Evolutionary conservation across 2,329 filamentous ascomycete species (phyloP).

Genomic region (Sporothrix globosa): DNA sequence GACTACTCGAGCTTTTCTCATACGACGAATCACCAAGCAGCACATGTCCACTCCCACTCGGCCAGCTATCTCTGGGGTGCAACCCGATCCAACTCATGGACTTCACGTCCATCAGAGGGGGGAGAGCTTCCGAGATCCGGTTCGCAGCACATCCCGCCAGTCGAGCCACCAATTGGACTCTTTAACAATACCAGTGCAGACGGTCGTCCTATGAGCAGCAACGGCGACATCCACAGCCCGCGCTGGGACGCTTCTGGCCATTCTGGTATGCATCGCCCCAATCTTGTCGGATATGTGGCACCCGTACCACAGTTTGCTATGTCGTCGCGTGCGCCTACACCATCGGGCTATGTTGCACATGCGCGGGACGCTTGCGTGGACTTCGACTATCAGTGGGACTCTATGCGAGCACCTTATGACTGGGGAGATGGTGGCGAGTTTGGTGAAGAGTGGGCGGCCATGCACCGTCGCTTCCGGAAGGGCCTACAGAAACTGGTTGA

Average conservation of each 20-base stretch:
- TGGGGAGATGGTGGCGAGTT: constrained; percentile 89
- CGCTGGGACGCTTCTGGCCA: not conserved
- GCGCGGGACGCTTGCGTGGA: constrained; percentile 82
- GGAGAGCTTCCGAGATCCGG: constrained; percentile 20
- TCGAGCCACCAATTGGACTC: constrained; percentile 25
- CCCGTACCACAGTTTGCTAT: constrained; percentile 84
- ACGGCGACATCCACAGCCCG: constrained; percentile 30
- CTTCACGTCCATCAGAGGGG: not conserved
- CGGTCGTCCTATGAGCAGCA: constrained; percentile 39
- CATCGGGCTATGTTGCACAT: constrained; percentile 84
- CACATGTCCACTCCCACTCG: constrained; percentile 37
- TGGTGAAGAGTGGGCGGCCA: constrained; percentile 92
- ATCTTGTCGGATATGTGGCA: constrained; percentile 63
- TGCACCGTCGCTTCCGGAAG: constrained; percentile 86
- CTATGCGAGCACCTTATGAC: constrained; percentile 72
- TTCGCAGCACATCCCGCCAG: constrained; percentile 19
- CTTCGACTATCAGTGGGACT: constrained; percentile 97
- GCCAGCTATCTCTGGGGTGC: constrained; percentile 48
- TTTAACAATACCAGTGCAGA: constrained; percentile 27
- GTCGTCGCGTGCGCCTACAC: constrained; percentile 78
- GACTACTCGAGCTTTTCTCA: constrained; percentile 61
- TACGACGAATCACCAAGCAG: constrained; percentile 41
- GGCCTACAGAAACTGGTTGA: constrained; percentile 78
- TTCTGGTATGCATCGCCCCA: not conserved
- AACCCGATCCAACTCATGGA: constrained; percentile 31